phyloP scores from a whole-genome alignment of 2,329 filamentous ascomycete species.

The Beauveria rudraprayagi region DNA sequence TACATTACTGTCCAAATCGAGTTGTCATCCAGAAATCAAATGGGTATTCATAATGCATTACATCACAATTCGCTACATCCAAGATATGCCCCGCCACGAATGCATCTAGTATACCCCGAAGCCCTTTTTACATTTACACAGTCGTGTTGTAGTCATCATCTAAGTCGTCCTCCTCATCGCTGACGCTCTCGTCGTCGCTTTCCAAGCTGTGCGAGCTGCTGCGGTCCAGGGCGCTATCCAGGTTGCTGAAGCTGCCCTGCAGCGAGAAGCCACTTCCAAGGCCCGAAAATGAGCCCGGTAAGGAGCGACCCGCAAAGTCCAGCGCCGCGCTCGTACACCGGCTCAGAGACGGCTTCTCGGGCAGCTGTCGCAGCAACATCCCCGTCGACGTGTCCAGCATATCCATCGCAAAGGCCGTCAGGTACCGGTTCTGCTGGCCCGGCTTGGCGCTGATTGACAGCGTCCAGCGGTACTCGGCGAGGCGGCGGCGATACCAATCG shows the following conservation, averaged over 20 bases:
- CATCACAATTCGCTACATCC: neutral
- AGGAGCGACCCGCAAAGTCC: slow-evolving; percentile 34
- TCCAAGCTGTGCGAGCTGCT: slow-evolving; percentile 42
- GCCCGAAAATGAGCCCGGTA: slow-evolving; percentile 24
- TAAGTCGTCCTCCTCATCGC: slow-evolving; percentile 44
- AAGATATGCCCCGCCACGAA: neutral
- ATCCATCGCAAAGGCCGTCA: slow-evolving; percentile 66
- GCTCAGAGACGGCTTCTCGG: slow-evolving; percentile 59
- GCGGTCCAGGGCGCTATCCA: slow-evolving; percentile 18
- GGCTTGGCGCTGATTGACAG: slow-evolving; percentile 76
- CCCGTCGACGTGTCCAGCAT: slow-evolving; percentile 67
- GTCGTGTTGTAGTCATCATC: slow-evolving; percentile 30
- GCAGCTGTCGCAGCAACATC: slow-evolving; percentile 59
- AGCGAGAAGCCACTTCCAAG: slow-evolving; percentile 21
- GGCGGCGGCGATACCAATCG: slow-evolving; percentile 78
- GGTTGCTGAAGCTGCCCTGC: slow-evolving; percentile 34
- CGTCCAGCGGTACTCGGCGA: slow-evolving; percentile 92
- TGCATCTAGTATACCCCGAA: neutral
- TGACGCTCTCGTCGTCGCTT: slow-evolving; percentile 47
- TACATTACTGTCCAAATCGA: neutral
- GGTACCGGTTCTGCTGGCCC: slow-evolving; percentile 46
- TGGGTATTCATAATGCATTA: slow-evolving; percentile 6
- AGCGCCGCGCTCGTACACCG: slow-evolving; percentile 38
- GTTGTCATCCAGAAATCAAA: neutral
- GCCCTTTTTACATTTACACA: neutral